These are phyloP conservation scores for Dactylellina drechsleri DNA, from an alignment of 2,329 filamentous ascomycete genomes.

Conservation along the genomic window DNA sequence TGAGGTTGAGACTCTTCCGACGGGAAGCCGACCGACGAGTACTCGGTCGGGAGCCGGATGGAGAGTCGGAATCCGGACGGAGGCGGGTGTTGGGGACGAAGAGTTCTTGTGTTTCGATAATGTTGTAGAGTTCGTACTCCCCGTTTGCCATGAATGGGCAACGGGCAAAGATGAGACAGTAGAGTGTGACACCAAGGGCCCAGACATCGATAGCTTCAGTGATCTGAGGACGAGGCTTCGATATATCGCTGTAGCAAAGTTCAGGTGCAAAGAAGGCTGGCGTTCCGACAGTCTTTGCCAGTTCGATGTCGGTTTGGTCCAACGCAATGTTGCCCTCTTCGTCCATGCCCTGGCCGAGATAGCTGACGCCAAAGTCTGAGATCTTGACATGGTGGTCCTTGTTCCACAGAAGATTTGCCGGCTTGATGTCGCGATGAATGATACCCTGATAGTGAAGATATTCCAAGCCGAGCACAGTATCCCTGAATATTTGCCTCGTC, in stretches of 20 bases:
- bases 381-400: slow-evolving; percentile 90
- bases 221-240: slow-evolving; percentile 74
- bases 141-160: slow-evolving; percentile 93
- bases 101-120: slow-evolving; percentile 90
- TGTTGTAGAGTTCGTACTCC: slow-evolving; percentile 89
- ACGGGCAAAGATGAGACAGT: slow-evolving; percentile 92
- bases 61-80: slow-evolving; percentile 66
- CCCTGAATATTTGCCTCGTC: slow-evolving; percentile 84
- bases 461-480: slow-evolving; percentile 90
- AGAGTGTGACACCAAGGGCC: slow-evolving; percentile 95
- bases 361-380: slow-evolving; percentile 97
- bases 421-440: slow-evolving; percentile 85
- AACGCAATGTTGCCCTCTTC: slow-evolving; percentile 81
- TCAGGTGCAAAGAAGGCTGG: slow-evolving; percentile 98
- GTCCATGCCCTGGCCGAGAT: slow-evolving; percentile 86
- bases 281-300: slow-evolving; percentile 98
- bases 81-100: slow-evolving; percentile 85
- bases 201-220: slow-evolving; percentile 96
- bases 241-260: slow-evolving; percentile 79
- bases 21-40: slow-evolving; percentile 64
- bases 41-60: slow-evolving; percentile 48
- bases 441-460: slow-evolving; percentile 91
- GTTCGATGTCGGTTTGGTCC: slow-evolving; percentile 84
- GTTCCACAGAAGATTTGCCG: slow-evolving; percentile 89
- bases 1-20: slow-evolving; percentile 58